These are phyloP conservation scores for Colletotrichum scovillei DNA, from an alignment of 2,329 filamentous ascomycete genomes.

Conservation along the genomic window DNA sequence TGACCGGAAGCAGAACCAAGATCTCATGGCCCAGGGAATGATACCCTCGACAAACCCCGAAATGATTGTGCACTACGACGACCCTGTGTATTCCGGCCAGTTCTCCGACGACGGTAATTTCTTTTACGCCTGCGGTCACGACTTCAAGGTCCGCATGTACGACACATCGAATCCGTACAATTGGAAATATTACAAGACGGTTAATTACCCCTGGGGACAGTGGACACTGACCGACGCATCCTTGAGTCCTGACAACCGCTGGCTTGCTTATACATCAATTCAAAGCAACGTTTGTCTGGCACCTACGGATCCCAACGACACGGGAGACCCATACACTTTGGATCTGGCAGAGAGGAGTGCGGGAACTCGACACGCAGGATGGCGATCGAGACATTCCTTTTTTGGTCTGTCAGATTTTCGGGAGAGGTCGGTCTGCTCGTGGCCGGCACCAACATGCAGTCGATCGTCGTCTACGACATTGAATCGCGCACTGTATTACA, in stretches of 20 bases:
- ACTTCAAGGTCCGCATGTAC: constrained; percentile 96
- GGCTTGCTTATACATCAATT: constrained; percentile 92
- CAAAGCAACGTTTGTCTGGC: constrained; percentile 86
- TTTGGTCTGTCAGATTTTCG: constrained; percentile 93
- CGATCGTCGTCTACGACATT: constrained; percentile 92
- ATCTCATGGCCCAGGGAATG: constrained; percentile 70
- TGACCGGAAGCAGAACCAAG: constrained; percentile 69
- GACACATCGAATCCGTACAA: constrained; percentile 95
- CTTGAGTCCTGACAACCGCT: constrained; percentile 90
- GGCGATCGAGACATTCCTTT: constrained; percentile 53
- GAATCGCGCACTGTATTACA: constrained; percentile 82
- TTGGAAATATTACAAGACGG: constrained; percentile 96
- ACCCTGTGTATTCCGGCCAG: constrained; percentile 92
- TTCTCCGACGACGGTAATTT: constrained; percentile 98
- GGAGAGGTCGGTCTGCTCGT: constrained; percentile 92
- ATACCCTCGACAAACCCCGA: constrained; percentile 84
- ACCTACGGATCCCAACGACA: constrained; percentile 85
- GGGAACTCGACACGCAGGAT: constrained; percentile 33
- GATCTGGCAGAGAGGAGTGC: constrained; percentile 70
- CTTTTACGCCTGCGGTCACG: constrained; percentile 92
- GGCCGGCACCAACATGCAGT: constrained; percentile 83
- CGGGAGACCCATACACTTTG: constrained; percentile 82
- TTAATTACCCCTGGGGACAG: constrained; percentile 84
- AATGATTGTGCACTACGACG: constrained; percentile 87
- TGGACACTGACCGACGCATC: constrained; percentile 98